Base-by-base conservation (phyloP, 2,329 filamentous ascomycete species). In the Fusarium mexicanum region DNA sequence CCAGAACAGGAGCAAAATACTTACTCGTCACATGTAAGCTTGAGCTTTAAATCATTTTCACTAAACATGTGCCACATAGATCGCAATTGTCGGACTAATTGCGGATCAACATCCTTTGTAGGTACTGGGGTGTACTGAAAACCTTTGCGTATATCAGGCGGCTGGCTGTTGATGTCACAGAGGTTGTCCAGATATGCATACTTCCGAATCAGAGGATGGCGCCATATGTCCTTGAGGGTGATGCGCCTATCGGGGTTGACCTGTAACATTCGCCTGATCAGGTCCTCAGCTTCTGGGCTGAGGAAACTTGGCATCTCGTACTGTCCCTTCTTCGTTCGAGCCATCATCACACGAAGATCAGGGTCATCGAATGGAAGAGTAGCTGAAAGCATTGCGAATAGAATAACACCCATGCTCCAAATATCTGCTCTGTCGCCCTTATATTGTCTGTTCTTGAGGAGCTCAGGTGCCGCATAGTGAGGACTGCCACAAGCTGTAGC, bases 401-500 rank as follows among this genome's bases (percentile, higher is more conserved):
- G 85, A 64, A 97, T 95, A 53, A 97, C 93, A 3, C 95, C 95
- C 81, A 95, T 91, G 80, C 95, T 98, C 96, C 96, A 99, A 54
- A 98, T 93, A 79, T 99, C 96, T 13, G 94, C 94, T 79, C 91
- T 92, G 61, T 94, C 93, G 17, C 96, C 96, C 63, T 92, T 91
- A 80, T 99, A 99, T 47, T 89, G 89, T 41, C 88, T 87, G 46
- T 92, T 92, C 74, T 91, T 90, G 71, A 98, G 92, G 40, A 99
- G 90, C 81, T 99, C 96, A 0, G 96, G 96, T 2, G 96, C 95
- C 24, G 96, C 96, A 79, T 99, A 99, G 83, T 98, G 96, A 29
- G 96, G 96, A 73, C 96, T 98, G 26, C 96, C 96, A 78, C 96
- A 99, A 9, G 96, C 94, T 2, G 96, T 98, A 64, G 90, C 93